Base-by-base conservation (phyloP, 768 basidiomycete species). In the Coprinopsis cinerea region DNA sequence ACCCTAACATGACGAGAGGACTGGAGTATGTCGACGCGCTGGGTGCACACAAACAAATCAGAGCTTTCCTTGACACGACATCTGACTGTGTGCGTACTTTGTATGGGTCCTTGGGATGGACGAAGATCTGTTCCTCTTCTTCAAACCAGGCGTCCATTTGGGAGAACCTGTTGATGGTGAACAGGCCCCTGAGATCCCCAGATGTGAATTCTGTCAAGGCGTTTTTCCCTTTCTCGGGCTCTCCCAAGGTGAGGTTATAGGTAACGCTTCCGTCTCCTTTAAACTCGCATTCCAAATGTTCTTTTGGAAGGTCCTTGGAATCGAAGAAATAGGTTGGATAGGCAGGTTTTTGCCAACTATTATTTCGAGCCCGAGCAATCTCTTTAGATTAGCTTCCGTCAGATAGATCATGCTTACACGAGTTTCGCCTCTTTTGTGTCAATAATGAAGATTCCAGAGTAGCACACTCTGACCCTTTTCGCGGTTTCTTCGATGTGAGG, bases 71-170 rank as follows among this genome's bases (percentile, higher is more conserved):
- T 14, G 35, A 37, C 14, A 51, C 59, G 36, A 24, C 9, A 44
- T 27, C 4, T 11, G 2, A 7, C 9, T 15, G 24, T n/a, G 4
- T 15, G 13, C 25, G 32, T 2, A 82, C 83, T 71, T 85, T 85
- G 64, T 82, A 85, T 1, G 82, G 82, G 59, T 85, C 82, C 56
- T 79, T 83, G 6, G 81, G 78, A 52, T 85, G 83, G 1, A 72
- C 66, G 49, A 70, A 78, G 26, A 84, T 72, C 48, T 77, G 61
- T 42, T 85, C 81, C 43, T 83, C 82, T 58, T 85, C 82, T 65
- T 85, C 82, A 45, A 83, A 81, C 83, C 83, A 85, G 2, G 73
- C 72, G 53, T 82, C 82, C 57, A 75, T 72, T 15, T 71, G 72
- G 13, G 63, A 61, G 46, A 81, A 82, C 11, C 60, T 59, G 30